Conservation (phyloP, 1,139 yeast species). For the Hemisphaericaspora xylofermentans region DNA sequence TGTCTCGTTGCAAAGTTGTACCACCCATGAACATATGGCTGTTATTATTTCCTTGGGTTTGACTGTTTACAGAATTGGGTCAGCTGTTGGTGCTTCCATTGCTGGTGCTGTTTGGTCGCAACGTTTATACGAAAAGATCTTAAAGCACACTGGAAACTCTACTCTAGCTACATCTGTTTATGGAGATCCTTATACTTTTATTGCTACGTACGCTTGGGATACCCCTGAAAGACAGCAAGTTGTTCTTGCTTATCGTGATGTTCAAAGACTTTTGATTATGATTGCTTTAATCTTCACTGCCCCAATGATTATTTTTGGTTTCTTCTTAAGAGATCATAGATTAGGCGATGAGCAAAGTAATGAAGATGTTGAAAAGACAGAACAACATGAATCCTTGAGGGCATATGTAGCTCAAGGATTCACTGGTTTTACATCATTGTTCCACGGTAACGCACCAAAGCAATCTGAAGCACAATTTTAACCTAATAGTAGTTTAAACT, state of each 20-base stretch:
- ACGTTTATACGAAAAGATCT: constrained; percentile 20
- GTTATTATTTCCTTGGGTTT: constrained; percentile 32
- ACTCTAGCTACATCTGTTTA: constrained; percentile 29
- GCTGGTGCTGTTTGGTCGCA: constrained; percentile 44
- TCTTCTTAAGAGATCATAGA: constrained; percentile 35
- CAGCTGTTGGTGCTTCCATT: constrained; percentile 35
- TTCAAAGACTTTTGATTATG: constrained; percentile 33
- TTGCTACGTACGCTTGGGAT: constrained; percentile 30
- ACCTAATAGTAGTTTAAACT: background rate
- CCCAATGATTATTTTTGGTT: constrained; percentile 29
- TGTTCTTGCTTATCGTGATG: constrained; percentile 32
- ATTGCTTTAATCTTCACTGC: constrained; percentile 34
- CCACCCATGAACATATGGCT: constrained; percentile 40
- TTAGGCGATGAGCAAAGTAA: constrained; percentile 27
- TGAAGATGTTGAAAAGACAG: constrained; percentile 12
- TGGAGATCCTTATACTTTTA: constrained; percentile 28
- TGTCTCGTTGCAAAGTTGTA: constrained; percentile 34
- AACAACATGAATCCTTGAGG: constrained; percentile 10
- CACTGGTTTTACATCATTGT: constrained; percentile 1
- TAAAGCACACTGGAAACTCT: constrained; percentile 16
- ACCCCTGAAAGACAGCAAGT: constrained; percentile 31
- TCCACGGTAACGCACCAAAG: background rate
- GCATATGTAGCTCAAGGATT: constrained; percentile 4
- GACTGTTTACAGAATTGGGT: constrained; percentile 36
- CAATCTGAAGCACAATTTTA: background rate